Conservation (phyloP, 2,329 filamentous ascomycete genomes). For the Sclerotinia nivalis region DNA sequence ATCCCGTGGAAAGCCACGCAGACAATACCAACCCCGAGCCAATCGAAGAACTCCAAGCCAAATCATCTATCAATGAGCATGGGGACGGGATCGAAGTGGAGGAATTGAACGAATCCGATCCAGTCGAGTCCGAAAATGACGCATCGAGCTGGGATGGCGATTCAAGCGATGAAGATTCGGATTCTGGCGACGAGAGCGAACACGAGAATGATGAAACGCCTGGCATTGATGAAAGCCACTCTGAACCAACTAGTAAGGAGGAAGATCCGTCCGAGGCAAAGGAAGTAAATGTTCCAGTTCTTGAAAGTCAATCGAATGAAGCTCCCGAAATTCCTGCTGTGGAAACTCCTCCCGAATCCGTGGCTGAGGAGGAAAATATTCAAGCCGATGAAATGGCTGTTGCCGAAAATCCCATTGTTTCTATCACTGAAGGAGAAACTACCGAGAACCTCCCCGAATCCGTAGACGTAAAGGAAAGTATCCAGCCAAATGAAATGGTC, state of each 20-base stretch:
- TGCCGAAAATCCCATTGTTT: background rate
- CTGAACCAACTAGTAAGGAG: background rate
- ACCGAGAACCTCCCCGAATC: background rate
- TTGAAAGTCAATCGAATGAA: background rate
- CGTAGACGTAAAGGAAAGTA: background rate
- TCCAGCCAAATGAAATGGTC: background rate
- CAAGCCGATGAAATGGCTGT: background rate
- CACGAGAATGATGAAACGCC: background rate
- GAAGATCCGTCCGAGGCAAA: background rate
- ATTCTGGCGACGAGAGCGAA: background rate
- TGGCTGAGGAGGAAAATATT: background rate
- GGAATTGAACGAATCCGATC: background rate
- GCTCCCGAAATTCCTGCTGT: background rate
- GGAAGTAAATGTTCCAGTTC: background rate
- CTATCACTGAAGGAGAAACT: background rate
- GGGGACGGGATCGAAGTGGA: background rate
- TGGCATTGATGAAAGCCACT: background rate
- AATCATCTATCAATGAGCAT: background rate
- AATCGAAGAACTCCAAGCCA: background rate
- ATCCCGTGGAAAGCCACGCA: background rate
- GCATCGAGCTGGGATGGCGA: conserved; percentile 4
- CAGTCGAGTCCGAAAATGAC: background rate
- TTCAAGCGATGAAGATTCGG: background rate
- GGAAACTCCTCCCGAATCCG: background rate
- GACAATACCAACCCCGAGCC: background rate